Percentiles rank a stretch among this genome's conserved stretches.
Conservation (phyloP, 148 eudicot species). For the Polygonum aviculare region DNA sequence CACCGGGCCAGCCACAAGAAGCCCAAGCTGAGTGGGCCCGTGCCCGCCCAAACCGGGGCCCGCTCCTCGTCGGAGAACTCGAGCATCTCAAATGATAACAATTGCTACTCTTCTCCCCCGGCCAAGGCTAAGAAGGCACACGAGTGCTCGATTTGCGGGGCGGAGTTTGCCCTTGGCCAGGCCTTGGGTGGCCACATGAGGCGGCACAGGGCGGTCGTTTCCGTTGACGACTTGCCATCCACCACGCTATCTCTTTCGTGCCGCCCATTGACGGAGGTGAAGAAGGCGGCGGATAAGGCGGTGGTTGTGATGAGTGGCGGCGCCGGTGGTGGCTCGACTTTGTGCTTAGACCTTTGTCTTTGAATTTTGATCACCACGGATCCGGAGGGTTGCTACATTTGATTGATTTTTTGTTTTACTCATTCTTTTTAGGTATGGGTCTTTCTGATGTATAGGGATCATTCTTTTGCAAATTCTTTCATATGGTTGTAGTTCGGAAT, state of each 20-base stretch:
- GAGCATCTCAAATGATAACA: background rate
- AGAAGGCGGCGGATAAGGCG: conserved; percentile 3
- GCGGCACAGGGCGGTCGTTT: conserved; percentile 20
- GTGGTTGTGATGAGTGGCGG: background rate
- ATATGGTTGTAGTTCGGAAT: background rate
- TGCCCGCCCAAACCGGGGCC: background rate
- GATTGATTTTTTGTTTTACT: conserved; percentile 2
- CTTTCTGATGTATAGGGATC: no score
- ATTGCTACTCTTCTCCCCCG: background rate
- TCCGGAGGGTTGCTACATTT: conserved; percentile 21
- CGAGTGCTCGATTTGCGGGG: conserved; percentile 39
- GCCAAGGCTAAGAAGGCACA: conserved; percentile 18
- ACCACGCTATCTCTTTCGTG: conserved; percentile 5
- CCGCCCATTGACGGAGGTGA: background rate
- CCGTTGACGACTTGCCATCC: background rate
- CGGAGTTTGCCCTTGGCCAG: conserved; percentile 33
- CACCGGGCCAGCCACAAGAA: conserved; percentile 63
- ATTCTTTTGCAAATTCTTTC: background rate
- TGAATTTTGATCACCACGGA: conserved; percentile 8
- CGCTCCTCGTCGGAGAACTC: background rate
- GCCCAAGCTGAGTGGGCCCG: conserved; percentile 10
- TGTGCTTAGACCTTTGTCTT: conserved; percentile 34
- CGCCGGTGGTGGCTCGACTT: conserved; percentile 13
- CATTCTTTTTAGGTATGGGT: background rate
- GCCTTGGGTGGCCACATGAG: conserved; percentile 47